A percentile compares a stretch with the other conserved stretches of the same genome.
Evolutionary conservation across 78 protist species (phyloP).

Genomic region (Dictyostelium brefeldianum): DNA sequence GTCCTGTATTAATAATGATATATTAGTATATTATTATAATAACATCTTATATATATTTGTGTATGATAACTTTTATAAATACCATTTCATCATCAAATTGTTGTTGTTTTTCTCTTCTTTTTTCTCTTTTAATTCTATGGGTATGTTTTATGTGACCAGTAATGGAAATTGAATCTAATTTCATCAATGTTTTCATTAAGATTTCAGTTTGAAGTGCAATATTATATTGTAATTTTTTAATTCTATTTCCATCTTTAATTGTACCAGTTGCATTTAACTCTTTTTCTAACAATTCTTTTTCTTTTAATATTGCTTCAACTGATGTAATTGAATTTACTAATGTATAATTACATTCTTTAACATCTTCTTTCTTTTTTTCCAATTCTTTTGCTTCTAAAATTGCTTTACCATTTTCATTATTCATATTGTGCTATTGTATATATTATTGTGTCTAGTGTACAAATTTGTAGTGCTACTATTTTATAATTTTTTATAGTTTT

Average conservation of each 20-base stretch:
- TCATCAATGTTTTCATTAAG: slow-evolving; percentile 38
- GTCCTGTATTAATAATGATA: neutral
- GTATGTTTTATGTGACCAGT: slow-evolving; percentile 37
- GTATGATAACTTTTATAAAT: neutral
- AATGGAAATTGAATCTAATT: slow-evolving; percentile 30
- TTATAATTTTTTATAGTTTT: neutral
- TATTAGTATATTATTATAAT: no score
- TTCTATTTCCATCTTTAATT: neutral
- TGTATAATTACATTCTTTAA: slow-evolving; percentile 67
- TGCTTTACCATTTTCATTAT: neutral
- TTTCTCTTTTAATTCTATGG: slow-evolving; percentile 33
- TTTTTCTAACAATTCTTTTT: slow-evolving; percentile 19
- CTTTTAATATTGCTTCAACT: slow-evolving; percentile 43
- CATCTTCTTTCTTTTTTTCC: neutral
- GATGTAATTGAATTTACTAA: slow-evolving; percentile 58
- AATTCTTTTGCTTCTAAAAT: neutral
- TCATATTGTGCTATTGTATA: neutral
- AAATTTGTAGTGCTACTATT: neutral
- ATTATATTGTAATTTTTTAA: slow-evolving; percentile 23
- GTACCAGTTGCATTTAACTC: neutral
- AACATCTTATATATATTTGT: no score
- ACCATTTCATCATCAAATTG: slow-evolving; percentile 13
- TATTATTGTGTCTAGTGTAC: neutral
- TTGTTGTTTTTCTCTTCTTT: slow-evolving; percentile 13
- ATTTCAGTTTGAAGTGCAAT: slow-evolving; percentile 43